These are phyloP conservation scores for Proteromonas lacertae DNA, from an alignment of 352 stramenopile genomes.

Conservation along the genomic window DNA sequence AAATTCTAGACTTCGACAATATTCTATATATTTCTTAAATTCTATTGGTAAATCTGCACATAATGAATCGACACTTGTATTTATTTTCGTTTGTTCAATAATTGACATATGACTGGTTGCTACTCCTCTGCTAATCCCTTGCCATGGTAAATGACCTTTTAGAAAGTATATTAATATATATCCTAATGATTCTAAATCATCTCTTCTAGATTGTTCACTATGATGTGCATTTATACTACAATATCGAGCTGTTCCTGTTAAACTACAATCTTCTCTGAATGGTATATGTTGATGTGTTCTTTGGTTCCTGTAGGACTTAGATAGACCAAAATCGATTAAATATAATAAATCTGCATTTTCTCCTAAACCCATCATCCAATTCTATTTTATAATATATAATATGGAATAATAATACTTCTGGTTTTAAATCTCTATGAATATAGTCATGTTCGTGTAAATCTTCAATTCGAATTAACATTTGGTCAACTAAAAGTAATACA, in stretches of 20 bases:
- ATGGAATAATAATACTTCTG: slow-evolving; percentile 66
- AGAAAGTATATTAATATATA: slow-evolving; percentile 42
- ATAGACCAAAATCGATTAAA: too few relatives aligned
- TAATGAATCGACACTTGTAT: slow-evolving; percentile 22
- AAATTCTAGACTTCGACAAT: too few relatives aligned
- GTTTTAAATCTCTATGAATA: slow-evolving; percentile 75
- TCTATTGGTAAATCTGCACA: slow-evolving; percentile 16
- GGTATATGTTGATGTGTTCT: slow-evolving; percentile 48
- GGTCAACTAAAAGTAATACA: slow-evolving; percentile 51
- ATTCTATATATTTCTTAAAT: too few relatives aligned
- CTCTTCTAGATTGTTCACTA: too few relatives aligned
- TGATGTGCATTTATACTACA: slow-evolving; percentile 69
- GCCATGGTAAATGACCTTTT: slow-evolving; percentile 47
- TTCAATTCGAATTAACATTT: slow-evolving; percentile 51
- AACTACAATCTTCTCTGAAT: slow-evolving; percentile 64
- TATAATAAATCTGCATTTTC: slow-evolving; percentile 65
- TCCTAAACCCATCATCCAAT: slow-evolving; percentile 47
- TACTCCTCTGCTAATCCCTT: slow-evolving; percentile 64
- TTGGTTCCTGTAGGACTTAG: slow-evolving; percentile 65
- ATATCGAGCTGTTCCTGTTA: slow-evolving; percentile 62
- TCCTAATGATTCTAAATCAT: too few relatives aligned
- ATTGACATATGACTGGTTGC: slow-evolving; percentile 68
- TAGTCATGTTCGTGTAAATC: slow-evolving; percentile 70
- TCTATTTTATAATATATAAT: background rate
- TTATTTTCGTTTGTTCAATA: slow-evolving; percentile 10